Conservation (phyloP, 1,284 basidiomycete species). For the Amylostereum areolatum region DNA sequence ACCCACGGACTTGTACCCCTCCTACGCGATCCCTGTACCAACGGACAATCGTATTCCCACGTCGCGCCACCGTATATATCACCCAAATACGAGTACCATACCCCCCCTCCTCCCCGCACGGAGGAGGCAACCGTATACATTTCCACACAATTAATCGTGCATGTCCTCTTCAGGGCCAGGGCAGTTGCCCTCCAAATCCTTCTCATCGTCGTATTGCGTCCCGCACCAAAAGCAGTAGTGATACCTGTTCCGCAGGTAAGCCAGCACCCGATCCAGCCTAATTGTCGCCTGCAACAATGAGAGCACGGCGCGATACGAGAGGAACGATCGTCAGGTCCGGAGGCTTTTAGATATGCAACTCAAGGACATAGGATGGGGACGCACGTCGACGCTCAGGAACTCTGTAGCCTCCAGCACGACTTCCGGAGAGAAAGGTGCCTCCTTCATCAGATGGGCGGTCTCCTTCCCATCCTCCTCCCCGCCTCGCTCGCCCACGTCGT, state of each 20-base stretch:
- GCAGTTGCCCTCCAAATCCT: constrained; percentile 62
- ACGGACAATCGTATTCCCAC: too few relatives aligned
- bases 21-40: too few relatives aligned
- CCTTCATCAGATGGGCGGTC: constrained; percentile 11
- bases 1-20: too few relatives aligned
- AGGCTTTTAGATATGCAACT: background rate
- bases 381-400: constrained; percentile 63
- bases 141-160: constrained; percentile 50
- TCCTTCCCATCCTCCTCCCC: constrained; percentile 13
- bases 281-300: constrained; percentile 50
- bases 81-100: too few relatives aligned
- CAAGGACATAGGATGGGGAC: constrained; percentile 16
- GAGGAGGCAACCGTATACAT: too few relatives aligned
- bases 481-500: constrained; percentile 23
- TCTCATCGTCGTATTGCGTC: constrained; percentile 55
- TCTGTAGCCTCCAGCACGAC: constrained; percentile 58
- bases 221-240: constrained; percentile 88
- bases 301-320: background rate
- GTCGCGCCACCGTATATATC: too few relatives aligned
- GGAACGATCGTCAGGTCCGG: background rate
- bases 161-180: constrained; percentile 74
- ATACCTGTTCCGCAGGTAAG: constrained; percentile 67
- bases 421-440: constrained; percentile 40
- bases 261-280: constrained; percentile 59
- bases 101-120: too few relatives aligned